A percentile compares a stretch with the other conserved stretches of the same genome.
phyloP scores from a whole-genome alignment of 176 grass and related monocot species.

The Hordeum marinum region DNA sequence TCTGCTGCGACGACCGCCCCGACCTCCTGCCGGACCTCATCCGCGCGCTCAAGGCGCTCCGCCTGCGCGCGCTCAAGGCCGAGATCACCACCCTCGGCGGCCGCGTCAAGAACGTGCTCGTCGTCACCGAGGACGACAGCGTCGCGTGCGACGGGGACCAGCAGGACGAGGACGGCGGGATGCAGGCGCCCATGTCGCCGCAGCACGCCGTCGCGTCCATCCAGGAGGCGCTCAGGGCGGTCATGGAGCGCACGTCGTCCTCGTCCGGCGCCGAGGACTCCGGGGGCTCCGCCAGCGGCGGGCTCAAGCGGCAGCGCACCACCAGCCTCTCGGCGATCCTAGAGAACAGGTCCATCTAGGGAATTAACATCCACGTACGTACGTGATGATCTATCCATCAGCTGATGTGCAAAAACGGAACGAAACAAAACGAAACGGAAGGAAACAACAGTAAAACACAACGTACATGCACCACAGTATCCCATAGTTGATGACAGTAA shows the following conservation, averaged over 20 bases:
- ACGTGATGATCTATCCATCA: not conserved
- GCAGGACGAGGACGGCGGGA: not conserved
- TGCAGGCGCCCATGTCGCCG: conserved; percentile 35
- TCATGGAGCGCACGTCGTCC: conserved; percentile 71
- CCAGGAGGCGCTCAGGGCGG: conserved; percentile 75
- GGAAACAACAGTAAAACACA: conserved; percentile 29
- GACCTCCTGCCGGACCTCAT: conserved; percentile 96
- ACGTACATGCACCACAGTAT: conserved; percentile 33
- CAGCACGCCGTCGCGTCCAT: conserved; percentile 71
- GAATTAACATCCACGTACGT: conserved; percentile 9
- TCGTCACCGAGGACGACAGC: conserved; percentile 61
- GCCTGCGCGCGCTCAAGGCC: conserved; percentile 81
- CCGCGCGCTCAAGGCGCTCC: conserved; percentile 78
- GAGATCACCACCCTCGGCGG: conserved; percentile 94
- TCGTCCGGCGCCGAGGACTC: conserved; percentile 57
- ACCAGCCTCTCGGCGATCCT: conserved; percentile 64
- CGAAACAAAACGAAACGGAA: conserved; percentile 1
- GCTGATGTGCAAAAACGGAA: conserved; percentile 42
- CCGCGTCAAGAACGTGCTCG: conserved; percentile 86
- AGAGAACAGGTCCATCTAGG: conserved; percentile 89
- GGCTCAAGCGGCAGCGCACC: conserved; percentile 93
- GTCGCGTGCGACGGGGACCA: conserved; percentile 1
- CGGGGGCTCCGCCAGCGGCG: conserved; percentile 28
- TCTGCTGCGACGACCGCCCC: conserved; percentile 96
- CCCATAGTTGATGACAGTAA: conserved; percentile 16